Conservation (phyloP, 2,329 filamentous ascomycete genomes). For the Verruconis gallopava region DNA sequence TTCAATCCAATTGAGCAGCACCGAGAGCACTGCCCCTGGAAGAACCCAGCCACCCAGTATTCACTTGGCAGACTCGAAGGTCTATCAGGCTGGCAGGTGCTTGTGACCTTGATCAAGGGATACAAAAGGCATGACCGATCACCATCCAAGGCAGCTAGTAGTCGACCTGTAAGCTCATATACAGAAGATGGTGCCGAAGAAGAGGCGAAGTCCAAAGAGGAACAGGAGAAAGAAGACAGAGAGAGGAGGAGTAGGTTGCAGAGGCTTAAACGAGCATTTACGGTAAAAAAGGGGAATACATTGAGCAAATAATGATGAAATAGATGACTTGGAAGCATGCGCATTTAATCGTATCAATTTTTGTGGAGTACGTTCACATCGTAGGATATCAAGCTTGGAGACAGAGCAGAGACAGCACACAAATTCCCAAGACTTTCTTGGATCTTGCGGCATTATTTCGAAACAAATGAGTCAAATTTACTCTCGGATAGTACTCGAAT, state of each 20-base stretch:
- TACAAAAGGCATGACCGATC: not conserved
- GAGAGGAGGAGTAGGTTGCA: slow-evolving; percentile 1
- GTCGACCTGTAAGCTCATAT: not conserved
- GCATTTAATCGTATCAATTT: too few species aligned
- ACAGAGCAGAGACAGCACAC: too few species aligned
- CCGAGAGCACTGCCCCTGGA: slow-evolving; percentile 29
- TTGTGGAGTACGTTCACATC: too few species aligned
- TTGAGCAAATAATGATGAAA: too few species aligned
- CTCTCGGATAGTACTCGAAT: too few species aligned
- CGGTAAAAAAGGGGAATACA: slow-evolving; percentile 8
- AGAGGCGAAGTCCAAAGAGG: not conserved
- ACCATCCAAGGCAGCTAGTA: not conserved
- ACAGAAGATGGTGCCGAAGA: slow-evolving; percentile 3
- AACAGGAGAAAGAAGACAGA: slow-evolving; percentile 10
- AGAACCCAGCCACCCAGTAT: slow-evolving; percentile 21
- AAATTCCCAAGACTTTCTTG: too few species aligned
- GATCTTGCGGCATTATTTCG: too few species aligned
- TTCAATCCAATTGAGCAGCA: slow-evolving; percentile 26
- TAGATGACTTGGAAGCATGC: too few species aligned
- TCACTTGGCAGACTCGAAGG: slow-evolving; percentile 3
- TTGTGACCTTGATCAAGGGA: slow-evolving; percentile 1
- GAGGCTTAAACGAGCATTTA: slow-evolving; percentile 10
- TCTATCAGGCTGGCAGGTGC: slow-evolving; percentile 8
- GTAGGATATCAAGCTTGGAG: too few species aligned
- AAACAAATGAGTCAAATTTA: too few species aligned